Percentiles rank a stretch among this genome's conserved stretches.
phyloP scores from a whole-genome alignment of 495 filamentous ascomycete species.

The Ascobolus immersus region DNA sequence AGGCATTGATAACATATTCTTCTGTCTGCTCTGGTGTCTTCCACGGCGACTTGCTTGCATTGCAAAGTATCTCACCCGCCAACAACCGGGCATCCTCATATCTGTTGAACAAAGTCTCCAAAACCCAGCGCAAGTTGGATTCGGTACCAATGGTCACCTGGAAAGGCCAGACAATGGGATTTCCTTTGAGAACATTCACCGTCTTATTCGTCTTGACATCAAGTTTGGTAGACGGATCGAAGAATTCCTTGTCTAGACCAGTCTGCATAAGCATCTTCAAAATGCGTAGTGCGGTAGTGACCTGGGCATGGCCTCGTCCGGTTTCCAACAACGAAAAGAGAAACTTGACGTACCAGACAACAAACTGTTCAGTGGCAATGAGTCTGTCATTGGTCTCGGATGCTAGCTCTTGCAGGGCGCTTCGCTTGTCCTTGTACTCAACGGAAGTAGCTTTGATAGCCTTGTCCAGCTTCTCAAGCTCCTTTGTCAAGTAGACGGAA shows the following conservation, averaged over 20 bases:
- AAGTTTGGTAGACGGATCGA: constrained; percentile 12
- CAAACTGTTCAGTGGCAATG: constrained; percentile 29
- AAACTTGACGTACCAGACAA: constrained; percentile 44
- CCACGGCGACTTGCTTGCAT: constrained; percentile 2
- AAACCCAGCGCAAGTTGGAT: constrained; percentile 22
- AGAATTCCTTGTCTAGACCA: constrained; percentile 18
- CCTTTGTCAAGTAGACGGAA: constrained; percentile 21
- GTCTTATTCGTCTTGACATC: constrained; percentile 13
- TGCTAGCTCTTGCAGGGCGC: constrained; percentile 6
- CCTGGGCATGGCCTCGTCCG: constrained; percentile 61
- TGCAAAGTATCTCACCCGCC: constrained; percentile 32
- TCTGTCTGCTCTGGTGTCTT: background rate
- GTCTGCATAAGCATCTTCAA: constrained; percentile 34
- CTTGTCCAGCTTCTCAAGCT: constrained; percentile 9
- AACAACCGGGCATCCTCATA: constrained; percentile 71
- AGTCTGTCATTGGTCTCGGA: constrained; percentile 8
- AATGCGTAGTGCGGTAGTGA: constrained; percentile 51
- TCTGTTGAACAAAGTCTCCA: constrained; percentile 61
- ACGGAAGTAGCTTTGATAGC: constrained; percentile 4
- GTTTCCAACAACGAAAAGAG: constrained; percentile 45
- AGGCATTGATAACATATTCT: background rate
- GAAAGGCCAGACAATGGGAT: constrained; percentile 5
- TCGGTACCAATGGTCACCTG: constrained; percentile 5
- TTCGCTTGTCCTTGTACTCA: constrained; percentile 1
- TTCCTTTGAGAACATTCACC: constrained; percentile 7